Conservation (phyloP, 2,329 filamentous ascomycete genomes). For the Fusarium duplospermum region DNA sequence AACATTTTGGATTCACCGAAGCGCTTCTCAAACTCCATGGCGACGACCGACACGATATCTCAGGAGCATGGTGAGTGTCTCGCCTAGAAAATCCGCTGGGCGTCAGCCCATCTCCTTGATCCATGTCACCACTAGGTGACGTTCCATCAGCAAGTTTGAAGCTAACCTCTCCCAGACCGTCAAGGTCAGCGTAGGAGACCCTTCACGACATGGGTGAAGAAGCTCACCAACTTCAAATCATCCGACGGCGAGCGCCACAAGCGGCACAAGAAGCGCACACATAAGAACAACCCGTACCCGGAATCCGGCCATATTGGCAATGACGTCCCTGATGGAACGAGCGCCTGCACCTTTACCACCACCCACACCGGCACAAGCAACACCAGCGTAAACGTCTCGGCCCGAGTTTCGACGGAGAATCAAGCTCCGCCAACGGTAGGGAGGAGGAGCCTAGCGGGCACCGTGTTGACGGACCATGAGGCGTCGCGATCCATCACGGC, state of each 20-base stretch:
- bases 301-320: conserved; percentile 73
- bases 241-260: conserved; percentile 66
- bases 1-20: conserved; percentile 16
- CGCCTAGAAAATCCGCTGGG: not conserved
- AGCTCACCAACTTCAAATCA: conserved; percentile 86
- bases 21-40: conserved; percentile 35
- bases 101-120: not conserved
- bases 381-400: conserved; percentile 69
- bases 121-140: conserved; percentile 16
- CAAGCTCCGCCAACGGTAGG: conserved; percentile 69
- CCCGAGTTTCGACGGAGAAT: conserved; percentile 70
- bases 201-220: conserved; percentile 95
- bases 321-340: conserved; percentile 52
- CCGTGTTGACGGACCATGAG: conserved; percentile 85
- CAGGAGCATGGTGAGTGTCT: conserved; percentile 41
- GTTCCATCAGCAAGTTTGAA: conserved; percentile 9
- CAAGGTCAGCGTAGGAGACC: conserved; percentile 78
- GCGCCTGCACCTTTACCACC: conserved; percentile 67
- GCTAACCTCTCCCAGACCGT: conserved; percentile 68
- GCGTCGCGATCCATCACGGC: conserved; percentile 79
- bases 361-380: conserved; percentile 63
- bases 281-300: conserved; percentile 91
- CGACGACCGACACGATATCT: conserved; percentile 43
- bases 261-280: conserved; percentile 64
- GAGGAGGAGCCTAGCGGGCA: conserved; percentile 80